Percentiles rank a stretch among this genome's conserved stretches.
These are phyloP conservation scores for Sporobolomyces roseus DNA, from an alignment of 768 basidiomycete species.

Conservation along the genomic window DNA sequence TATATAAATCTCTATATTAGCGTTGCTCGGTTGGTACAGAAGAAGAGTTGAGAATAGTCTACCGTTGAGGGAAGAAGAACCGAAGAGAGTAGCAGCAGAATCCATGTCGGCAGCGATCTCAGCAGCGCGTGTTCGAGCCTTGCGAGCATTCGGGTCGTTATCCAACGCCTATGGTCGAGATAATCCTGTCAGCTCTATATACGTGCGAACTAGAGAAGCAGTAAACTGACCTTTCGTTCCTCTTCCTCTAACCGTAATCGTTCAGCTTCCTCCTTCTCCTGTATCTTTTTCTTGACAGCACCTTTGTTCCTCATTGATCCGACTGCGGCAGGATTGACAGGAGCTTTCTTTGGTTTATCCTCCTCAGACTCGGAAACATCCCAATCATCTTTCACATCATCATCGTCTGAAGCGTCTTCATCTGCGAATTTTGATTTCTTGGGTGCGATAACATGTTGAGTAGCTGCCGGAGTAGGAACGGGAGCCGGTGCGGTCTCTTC, in stretches of 20 bases:
- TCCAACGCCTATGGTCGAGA: slow-evolving; percentile 59
- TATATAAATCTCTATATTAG: slow-evolving; percentile 59
- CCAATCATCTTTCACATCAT: slow-evolving; percentile 82
- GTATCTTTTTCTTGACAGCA: slow-evolving; percentile 81
- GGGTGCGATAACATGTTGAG: slow-evolving; percentile 40
- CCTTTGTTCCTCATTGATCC: slow-evolving; percentile 75
- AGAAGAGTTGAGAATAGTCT: neutral
- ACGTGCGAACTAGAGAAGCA: no score
- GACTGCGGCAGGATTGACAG: slow-evolving; percentile 48
- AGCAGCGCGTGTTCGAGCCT: slow-evolving; percentile 63
- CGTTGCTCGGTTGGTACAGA: slow-evolving; percentile 50
- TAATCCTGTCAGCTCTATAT: no score
- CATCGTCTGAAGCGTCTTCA: slow-evolving; percentile 77
- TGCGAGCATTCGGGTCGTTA: slow-evolving; percentile 73
- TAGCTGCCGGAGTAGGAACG: slow-evolving; percentile 30
- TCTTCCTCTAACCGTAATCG: slow-evolving; percentile 55
- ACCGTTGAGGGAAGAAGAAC: slow-evolving; percentile 48
- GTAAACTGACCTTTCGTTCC: slow-evolving; percentile 44
- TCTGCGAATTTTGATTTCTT: slow-evolving; percentile 75
- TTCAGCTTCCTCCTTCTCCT: slow-evolving; percentile 80
- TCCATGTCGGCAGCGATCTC: slow-evolving; percentile 79
- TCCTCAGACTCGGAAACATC: slow-evolving; percentile 77
- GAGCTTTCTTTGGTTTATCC: slow-evolving; percentile 52
- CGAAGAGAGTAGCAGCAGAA: slow-evolving; percentile 76
- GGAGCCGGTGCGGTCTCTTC: slow-evolving; percentile 44